These are phyloP conservation scores for Globisporangium orthogonon DNA, from an alignment of 352 stramenopile genomes.

Conservation along the genomic window DNA sequence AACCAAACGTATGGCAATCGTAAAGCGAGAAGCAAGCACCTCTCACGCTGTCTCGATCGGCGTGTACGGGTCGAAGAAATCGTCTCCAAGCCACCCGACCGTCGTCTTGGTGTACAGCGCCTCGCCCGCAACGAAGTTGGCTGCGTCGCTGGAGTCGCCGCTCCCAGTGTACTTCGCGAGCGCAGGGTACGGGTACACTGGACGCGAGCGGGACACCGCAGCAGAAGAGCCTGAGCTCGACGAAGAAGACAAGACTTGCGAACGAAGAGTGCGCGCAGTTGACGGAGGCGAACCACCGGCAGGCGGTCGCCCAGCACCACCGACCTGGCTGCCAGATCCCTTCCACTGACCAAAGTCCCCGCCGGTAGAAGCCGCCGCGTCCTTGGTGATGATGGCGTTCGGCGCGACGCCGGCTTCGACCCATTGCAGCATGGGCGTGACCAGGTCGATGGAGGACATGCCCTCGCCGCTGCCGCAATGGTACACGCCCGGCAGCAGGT, in stretches of 20 bases:
- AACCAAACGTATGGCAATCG: too few relatives aligned
- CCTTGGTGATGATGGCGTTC: slow-evolving; percentile 21
- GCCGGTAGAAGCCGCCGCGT: neutral
- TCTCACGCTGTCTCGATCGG: neutral
- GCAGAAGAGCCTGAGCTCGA: neutral
- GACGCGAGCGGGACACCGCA: slow-evolving; percentile 7
- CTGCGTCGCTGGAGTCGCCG: slow-evolving; percentile 9
- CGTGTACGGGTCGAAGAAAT: slow-evolving; percentile 4
- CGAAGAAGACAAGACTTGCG: neutral
- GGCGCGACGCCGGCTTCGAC: slow-evolving; percentile 25
- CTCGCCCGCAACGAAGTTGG: slow-evolving; percentile 7
- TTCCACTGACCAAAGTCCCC: slow-evolving; percentile 7
- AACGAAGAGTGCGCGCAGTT: neutral
- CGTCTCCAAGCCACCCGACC: slow-evolving; percentile 8
- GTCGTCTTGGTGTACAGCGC: slow-evolving; percentile 8
- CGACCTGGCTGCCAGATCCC: neutral
- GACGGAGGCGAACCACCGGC: neutral
- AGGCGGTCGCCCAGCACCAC: neutral
- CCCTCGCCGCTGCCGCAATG: slow-evolving; percentile 35
- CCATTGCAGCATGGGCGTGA: slow-evolving; percentile 40
- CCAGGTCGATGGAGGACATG: slow-evolving; percentile 28
- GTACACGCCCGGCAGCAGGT: slow-evolving; percentile 38
- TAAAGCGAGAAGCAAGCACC: neutral
- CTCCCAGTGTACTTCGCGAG: slow-evolving; percentile 8
- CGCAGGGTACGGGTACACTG: slow-evolving; percentile 10